Base-by-base conservation (phyloP, 257 asterid species). In the Oldenlandia corymbosa region DNA sequence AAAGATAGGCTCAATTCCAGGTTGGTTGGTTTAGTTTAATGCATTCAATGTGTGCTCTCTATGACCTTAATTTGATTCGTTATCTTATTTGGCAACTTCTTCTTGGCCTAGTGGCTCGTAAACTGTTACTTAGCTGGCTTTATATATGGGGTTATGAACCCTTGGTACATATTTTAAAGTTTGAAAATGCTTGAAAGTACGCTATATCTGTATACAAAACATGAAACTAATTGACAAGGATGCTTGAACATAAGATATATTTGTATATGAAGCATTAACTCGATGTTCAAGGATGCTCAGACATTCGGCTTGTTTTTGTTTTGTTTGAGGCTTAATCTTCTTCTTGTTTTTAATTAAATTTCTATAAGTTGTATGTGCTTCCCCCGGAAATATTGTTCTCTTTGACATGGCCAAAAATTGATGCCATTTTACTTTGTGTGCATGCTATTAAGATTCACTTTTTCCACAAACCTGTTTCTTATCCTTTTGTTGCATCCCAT, bases 1-100 rank as follows among this genome's bases (percentile, higher is more conserved):
- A 67, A 77, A 75, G 70, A 12, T 84, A 58, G 98, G 96, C 57
- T 31, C 81, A 64, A 76, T 91, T 77, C 88, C 96, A 86, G 98
- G 98, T 91, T 74, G 61, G 81, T 71, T 52, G 36, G 50, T 27
- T 69, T 36, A 11, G 52, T 54, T 54, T 69, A 24, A 3, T 47
- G 18, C 30, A 24, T 46, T 28, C 0, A 45, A 61, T 12, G 4
- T 21, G 10, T 43, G 23, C n/a, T 61, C 0, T 61, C 1, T 10
- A 1, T 23, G n/a, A 21, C 23, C 24, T 61, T n/a, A 8, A 42
- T 12, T 26, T 41, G n/a, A n/a, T n/a, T n/a, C n/a, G n/a, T n/a
- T n/a, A n/a, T n/a, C n/a, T n/a, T n/a, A n/a, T n/a, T n/a, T n/a
- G n/a, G n/a, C n/a, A n/a, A n/a, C n/a, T n/a, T n/a, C n/a, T n/a